Evolutionary conservation across 208 protist genomes (phyloP).

Genomic region (Leishmania aethiopica): DNA sequence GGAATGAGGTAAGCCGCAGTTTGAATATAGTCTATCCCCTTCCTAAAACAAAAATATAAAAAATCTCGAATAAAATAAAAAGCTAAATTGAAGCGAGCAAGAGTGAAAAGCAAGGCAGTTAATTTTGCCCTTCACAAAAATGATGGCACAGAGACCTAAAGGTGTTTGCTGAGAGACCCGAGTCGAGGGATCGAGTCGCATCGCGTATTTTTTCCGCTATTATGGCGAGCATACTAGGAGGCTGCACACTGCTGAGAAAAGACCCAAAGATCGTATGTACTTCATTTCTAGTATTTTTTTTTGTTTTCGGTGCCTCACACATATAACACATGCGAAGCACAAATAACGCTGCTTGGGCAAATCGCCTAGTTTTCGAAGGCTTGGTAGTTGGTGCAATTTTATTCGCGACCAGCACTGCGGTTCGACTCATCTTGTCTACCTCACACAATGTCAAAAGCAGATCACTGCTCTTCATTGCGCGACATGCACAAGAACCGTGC

Average conservation of each 20-base stretch:
- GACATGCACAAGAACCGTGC: not conserved
- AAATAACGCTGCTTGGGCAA: not conserved
- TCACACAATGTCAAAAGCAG: not conserved
- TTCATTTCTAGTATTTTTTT: not conserved
- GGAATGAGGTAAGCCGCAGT: not conserved
- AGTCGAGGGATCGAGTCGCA: not conserved
- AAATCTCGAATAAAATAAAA: not conserved
- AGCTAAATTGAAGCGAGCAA: not conserved
- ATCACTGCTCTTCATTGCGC: not conserved
- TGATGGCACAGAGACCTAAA: not conserved
- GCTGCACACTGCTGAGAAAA: not conserved
- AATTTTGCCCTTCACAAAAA: not conserved
- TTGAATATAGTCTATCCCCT: not conserved
- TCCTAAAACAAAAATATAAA: not conserved
- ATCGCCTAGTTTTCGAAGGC: not conserved
- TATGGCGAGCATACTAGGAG: not conserved
- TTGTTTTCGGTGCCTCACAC: not conserved
- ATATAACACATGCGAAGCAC: not conserved
- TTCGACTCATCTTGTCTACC: not conserved
- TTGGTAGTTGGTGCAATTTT: not conserved
- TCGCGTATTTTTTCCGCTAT: not conserved
- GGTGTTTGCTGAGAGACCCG: not conserved
- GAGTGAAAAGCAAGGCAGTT: not conserved
- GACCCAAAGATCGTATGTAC: not conserved
- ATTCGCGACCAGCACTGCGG: not conserved